Evolutionary conservation across 805 yeast genomes (phyloP).

Genomic region (Metschnikowia dekortorum): DNA sequence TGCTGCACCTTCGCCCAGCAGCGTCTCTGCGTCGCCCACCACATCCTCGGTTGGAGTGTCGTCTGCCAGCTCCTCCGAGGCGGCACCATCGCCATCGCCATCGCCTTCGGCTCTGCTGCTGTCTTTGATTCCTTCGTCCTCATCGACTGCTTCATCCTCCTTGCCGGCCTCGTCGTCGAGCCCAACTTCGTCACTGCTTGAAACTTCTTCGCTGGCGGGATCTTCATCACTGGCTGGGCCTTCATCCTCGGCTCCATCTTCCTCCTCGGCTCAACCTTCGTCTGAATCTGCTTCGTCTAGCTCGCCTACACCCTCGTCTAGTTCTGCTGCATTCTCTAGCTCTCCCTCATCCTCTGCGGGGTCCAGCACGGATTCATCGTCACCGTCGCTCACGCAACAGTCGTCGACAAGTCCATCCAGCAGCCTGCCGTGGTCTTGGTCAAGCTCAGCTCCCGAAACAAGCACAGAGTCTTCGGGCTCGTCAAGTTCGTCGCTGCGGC

Average conservation of each 20-base stretch:
- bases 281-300: conserved; percentile 4
- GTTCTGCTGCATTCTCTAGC: conserved; percentile 8
- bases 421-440: conserved; percentile 14
- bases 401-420: conserved; percentile 23
- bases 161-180: not conserved
- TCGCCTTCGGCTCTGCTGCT: not conserved
- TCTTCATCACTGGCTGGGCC: not conserved
- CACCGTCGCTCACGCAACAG: conserved; percentile 14
- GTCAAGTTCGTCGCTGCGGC: not conserved
- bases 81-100: no score
- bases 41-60: no score
- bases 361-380: conserved; percentile 6
- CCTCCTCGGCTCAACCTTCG: not conserved
- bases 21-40: no score
- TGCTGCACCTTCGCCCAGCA: no score
- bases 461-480: conserved; percentile 8
- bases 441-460: conserved; percentile 6
- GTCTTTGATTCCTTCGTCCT: not conserved
- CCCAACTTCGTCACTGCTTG: not conserved
- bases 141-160: not conserved
- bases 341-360: conserved; percentile 11
- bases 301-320: conserved; percentile 10
- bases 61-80: no score
- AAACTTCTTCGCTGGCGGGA: not conserved
- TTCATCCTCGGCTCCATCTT: not conserved